Evolutionary conservation across 2,329 filamentous ascomycete species (phyloP).

Genomic region (Trichoderma afroharzianum): DNA sequence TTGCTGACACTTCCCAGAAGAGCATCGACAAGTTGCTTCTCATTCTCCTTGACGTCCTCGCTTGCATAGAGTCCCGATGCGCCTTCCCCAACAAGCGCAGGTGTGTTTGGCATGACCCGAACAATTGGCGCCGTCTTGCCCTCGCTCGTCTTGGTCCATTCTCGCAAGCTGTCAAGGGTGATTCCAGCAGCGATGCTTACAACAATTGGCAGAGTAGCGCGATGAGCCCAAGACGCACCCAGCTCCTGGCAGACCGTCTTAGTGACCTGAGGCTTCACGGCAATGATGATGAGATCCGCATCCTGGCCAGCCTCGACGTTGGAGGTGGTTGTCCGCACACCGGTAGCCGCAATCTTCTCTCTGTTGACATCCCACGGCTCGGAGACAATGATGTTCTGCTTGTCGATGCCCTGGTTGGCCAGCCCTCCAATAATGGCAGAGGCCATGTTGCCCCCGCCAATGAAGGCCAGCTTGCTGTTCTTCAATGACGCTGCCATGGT

Average conservation of each 20-base stretch:
- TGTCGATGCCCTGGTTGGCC: conserved; percentile 40
- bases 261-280: conserved; percentile 51
- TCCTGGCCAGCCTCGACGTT: conserved; percentile 43
- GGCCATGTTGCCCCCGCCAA: conserved; percentile 51
- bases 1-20: conserved; percentile 46
- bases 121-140: conserved; percentile 42
- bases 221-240: conserved; percentile 35
- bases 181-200: conserved; percentile 50
- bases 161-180: conserved; percentile 41
- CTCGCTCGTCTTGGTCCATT: conserved; percentile 39
- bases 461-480: conserved; percentile 35
- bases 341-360: conserved; percentile 43
- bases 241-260: conserved; percentile 46
- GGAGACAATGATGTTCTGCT: conserved; percentile 44
- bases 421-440: conserved; percentile 50
- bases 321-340: conserved; percentile 44
- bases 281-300: conserved; percentile 46
- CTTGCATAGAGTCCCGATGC: conserved; percentile 46
- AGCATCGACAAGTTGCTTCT: conserved; percentile 40
- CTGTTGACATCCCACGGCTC: conserved; percentile 53
- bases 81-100: conserved; percentile 48
- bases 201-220: conserved; percentile 38
- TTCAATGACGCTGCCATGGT: conserved; percentile 29
- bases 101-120: conserved; percentile 53
- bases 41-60: conserved; percentile 38